phyloP scores from a whole-genome alignment of 805 yeast genomes.

The Pachysolen tannophilus region DNA sequence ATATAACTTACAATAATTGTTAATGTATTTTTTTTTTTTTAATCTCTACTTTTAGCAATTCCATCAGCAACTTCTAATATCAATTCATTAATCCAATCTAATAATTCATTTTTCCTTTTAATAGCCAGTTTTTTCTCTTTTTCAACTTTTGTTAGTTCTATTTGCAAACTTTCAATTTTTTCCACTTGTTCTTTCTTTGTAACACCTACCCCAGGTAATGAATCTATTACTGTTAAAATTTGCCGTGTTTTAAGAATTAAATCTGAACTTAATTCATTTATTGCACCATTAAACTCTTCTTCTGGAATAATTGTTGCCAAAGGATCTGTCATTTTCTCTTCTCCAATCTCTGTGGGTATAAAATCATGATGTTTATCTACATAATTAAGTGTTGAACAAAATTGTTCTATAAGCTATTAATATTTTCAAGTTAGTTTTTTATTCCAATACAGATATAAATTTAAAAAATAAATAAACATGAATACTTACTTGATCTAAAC shows the following conservation, averaged over 20 bases:
- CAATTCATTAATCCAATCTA: constrained; percentile 55
- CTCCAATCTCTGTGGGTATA: constrained; percentile 35
- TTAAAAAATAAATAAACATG: no score
- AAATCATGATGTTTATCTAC: constrained; percentile 72
- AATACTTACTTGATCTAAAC: constrained; percentile 76
- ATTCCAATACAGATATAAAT: constrained; percentile 15
- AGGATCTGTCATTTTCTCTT: constrained; percentile 56
- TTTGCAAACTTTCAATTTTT: constrained; percentile 53
- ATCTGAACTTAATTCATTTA: constrained; percentile 77
- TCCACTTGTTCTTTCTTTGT: constrained; percentile 66
- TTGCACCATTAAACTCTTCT: constrained; percentile 33
- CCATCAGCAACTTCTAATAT: constrained; percentile 55
- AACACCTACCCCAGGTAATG: constrained; percentile 89
- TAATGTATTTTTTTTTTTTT: not conserved
- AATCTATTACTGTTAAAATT: constrained; percentile 74
- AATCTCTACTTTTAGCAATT: constrained; percentile 34
- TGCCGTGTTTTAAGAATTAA: constrained; percentile 81
- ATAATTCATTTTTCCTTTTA: constrained; percentile 53
- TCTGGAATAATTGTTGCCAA: constrained; percentile 43
- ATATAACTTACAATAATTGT: not conserved
- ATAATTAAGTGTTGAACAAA: constrained; percentile 69
- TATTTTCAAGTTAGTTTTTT: constrained; percentile 9
- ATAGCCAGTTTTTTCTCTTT: constrained; percentile 47
- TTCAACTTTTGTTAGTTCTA: constrained; percentile 55
- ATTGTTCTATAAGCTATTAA: constrained; percentile 70